Evolutionary conservation across 108 stramenopile genomes (phyloP), one percentile per base, ranked within the genome.

Genomic region (Fragilaria radians): DNA sequence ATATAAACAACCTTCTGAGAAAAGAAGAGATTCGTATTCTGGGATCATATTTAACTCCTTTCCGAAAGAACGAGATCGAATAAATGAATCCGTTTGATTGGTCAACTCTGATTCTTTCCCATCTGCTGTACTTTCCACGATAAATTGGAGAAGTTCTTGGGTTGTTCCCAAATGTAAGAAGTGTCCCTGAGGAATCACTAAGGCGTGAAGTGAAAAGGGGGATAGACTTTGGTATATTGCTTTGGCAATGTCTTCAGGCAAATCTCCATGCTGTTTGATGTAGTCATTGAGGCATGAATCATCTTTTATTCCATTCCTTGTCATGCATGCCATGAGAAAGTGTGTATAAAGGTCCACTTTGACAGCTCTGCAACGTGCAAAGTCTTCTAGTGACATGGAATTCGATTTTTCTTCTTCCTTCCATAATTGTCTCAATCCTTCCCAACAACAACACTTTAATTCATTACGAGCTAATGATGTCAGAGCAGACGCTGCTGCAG

Each of bases 151-250:
- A 17, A 91, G 68, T 70, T 91, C 89, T 28, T 61, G 32, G 3
- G 79, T 86, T 17, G 89, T 91, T 14, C 89, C 89, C 29, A 91
- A 57, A 68, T 91, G 89, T 28, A 81, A 32, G 51, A 91, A 91
- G 7, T 51, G 48, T 18, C 89, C 89, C 17, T 63, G 48, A 2
- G 72, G 76, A 26, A 82, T 63, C 0, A 66, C 52, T n/a, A 72
- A 57, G 4, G 77, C 74, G 32, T 61, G 42, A 18, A 90, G 56
- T 54, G 61, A 49, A 51, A 73, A 60, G 3, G 28, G 18, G 2
- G 73, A 78, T 22, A 90, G 54, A 30, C 28, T n/a, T n/a, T 59
- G 32, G 51, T 51, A 73, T 2, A 80, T 30, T 31, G 18, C 5
- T 28, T 19, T 59, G 21, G 59, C 48, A 26, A 49, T 51, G 2